Evolutionary conservation across 176 grass and related monocot genomes (phyloP).

Genomic region (Ensete ventricosum): DNA sequence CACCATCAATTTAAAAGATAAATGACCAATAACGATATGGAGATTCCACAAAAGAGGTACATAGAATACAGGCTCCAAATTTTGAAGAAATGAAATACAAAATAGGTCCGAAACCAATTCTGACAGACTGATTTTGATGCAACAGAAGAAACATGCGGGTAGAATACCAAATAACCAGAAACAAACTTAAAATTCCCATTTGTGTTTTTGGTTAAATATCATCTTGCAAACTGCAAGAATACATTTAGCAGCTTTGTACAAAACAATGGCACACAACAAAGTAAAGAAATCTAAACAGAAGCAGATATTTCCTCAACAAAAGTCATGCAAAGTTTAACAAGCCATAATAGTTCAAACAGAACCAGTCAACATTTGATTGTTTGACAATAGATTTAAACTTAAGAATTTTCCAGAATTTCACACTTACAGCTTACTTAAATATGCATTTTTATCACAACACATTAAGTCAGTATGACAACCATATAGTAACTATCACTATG

Average conservation of each 20-base stretch:
- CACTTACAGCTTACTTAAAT: slow-evolving; percentile 10
- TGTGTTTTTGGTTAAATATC: not conserved
- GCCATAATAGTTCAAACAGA: not conserved
- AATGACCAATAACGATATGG: no score
- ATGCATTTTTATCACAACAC: not conserved
- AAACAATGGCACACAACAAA: not conserved
- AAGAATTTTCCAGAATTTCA: slow-evolving; percentile 1
- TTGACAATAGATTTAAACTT: not conserved
- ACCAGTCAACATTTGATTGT: not conserved
- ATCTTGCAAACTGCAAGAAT: not conserved
- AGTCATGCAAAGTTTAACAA: not conserved
- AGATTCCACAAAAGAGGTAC: no score
- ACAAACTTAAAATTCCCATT: not conserved
- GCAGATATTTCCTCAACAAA: not conserved
- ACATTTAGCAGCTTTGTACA: not conserved
- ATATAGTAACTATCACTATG: not conserved
- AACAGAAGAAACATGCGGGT: not conserved
- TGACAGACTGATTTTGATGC: no score
- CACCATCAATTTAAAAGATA: no score
- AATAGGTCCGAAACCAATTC: no score
- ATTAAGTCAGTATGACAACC: not conserved
- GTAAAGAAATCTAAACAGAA: not conserved
- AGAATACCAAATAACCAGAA: not conserved
- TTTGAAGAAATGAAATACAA: no score
- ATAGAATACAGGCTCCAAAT: no score